phyloP scores from a whole-genome alignment of 768 basidiomycete genomes.

The Lactarius sp. region DNA sequence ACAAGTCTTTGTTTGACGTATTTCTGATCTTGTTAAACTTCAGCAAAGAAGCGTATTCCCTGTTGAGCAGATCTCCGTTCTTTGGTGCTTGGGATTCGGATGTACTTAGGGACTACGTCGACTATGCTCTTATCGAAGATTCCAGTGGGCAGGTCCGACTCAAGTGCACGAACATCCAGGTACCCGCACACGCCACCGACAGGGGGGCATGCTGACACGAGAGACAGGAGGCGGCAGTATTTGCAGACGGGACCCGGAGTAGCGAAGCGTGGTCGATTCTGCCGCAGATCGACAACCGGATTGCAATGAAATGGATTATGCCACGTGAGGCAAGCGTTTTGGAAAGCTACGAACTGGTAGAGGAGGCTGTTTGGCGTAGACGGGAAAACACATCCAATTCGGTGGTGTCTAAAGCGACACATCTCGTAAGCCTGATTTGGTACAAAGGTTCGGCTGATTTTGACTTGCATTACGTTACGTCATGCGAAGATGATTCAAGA shows the following conservation, averaged over 20 bases:
- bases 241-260: conserved; percentile 41
- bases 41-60: conserved; percentile 56
- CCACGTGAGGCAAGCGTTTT: conserved; percentile 37
- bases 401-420: conserved; percentile 31
- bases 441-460: not conserved
- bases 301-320: conserved; percentile 52
- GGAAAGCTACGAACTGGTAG: conserved; percentile 19
- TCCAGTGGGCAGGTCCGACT: conserved; percentile 44
- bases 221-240: conserved; percentile 51
- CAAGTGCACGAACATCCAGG: conserved; percentile 59
- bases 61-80: conserved; percentile 54
- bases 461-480: not conserved
- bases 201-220: not conserved
- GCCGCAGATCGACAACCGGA: conserved; percentile 41
- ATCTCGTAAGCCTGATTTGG: conserved; percentile 28
- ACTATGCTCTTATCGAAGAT: conserved; percentile 47
- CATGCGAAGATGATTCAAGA: conserved; percentile 22
- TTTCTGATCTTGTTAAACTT: not conserved
- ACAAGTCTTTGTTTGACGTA: too few species aligned
- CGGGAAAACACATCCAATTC: conserved; percentile 35
- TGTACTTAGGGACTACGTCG: conserved; percentile 55
- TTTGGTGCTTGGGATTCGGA: conserved; percentile 67
- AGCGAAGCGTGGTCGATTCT: conserved; percentile 39
- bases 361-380: conserved; percentile 33
- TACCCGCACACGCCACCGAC: conserved; percentile 10